Percentiles rank a stretch among this genome's conserved stretches.
phyloP scores from a whole-genome alignment of 1,284 basidiomycete genomes.

The Phylloporus sp. region DNA sequence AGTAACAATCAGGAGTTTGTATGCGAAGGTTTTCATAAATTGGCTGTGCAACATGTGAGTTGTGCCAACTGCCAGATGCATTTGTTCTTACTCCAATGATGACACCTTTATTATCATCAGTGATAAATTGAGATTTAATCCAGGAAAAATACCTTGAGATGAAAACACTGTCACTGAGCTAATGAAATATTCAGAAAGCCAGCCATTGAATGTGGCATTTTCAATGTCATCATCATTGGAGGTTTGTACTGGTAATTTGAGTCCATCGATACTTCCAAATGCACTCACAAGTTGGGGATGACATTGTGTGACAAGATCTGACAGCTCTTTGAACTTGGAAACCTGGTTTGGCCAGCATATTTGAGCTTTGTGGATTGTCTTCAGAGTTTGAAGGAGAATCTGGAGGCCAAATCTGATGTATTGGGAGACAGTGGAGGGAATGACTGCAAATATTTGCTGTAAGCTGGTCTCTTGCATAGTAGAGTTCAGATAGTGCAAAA shows the following conservation, averaged over 20 bases:
- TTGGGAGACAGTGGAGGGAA: slow-evolving; percentile 11
- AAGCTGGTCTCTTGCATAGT: slow-evolving; percentile 49
- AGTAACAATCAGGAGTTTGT: slow-evolving; percentile 19
- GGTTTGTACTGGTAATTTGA: no score
- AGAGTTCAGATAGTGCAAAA: slow-evolving; percentile 54
- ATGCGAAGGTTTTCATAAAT: slow-evolving; percentile 47
- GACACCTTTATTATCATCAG: slow-evolving; percentile 31
- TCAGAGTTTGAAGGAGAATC: slow-evolving; percentile 45
- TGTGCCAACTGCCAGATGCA: slow-evolving; percentile 59
- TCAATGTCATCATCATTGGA: no score
- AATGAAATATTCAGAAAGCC: slow-evolving; percentile 50
- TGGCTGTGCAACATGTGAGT: slow-evolving; percentile 47
- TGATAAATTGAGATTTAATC: not conserved
- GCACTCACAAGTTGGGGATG: slow-evolving; percentile 38
- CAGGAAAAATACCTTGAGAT: slow-evolving; percentile 27
- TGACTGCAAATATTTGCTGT: slow-evolving; percentile 36
- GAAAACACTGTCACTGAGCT: slow-evolving; percentile 33
- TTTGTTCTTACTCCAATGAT: slow-evolving; percentile 48
- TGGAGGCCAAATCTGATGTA: slow-evolving; percentile 48
- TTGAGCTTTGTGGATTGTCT: slow-evolving; percentile 42
- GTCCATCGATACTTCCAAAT: slow-evolving; percentile 11
- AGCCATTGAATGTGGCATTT: slow-evolving; percentile 46
- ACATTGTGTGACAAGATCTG: slow-evolving; percentile 38
- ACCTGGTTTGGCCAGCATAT: slow-evolving; percentile 44
- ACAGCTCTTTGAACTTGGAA: slow-evolving; percentile 30